phyloP scores from a whole-genome alignment of 148 eudicot genomes.

The Rhododendron vialii region DNA sequence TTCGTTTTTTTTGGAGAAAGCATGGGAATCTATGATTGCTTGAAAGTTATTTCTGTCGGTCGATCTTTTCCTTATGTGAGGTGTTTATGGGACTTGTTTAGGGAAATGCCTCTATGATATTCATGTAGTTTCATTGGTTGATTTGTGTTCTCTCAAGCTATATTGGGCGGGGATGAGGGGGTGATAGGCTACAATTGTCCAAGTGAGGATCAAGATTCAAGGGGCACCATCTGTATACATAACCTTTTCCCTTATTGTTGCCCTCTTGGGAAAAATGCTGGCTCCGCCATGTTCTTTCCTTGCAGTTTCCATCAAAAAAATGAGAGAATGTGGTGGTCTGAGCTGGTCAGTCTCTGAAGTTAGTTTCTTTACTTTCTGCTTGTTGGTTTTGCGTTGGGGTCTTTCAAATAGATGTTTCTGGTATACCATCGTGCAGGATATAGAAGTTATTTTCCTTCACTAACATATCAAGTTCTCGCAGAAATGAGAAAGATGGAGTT shows the following conservation, averaged over 20 bases:
- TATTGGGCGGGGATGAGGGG: background rate
- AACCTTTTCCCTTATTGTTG: background rate
- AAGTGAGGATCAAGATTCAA: background rate
- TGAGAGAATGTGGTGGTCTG: background rate
- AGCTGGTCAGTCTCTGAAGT: background rate
- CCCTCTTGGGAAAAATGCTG: background rate
- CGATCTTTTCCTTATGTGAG: background rate
- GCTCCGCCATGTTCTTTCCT: background rate
- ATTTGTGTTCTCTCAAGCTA: background rate
- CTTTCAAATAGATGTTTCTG: background rate
- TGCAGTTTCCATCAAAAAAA: background rate
- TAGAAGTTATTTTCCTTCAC: background rate
- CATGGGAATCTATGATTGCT: background rate
- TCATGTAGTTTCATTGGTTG: background rate
- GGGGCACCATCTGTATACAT: background rate
- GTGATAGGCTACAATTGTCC: background rate
- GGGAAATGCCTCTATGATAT: background rate
- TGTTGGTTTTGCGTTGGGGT: background rate
- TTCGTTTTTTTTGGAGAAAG: background rate
- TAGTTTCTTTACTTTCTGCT: background rate
- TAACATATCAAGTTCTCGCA: background rate
- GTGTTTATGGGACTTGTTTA: background rate
- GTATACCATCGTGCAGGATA: background rate
- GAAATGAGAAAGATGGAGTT: slow-evolving; percentile 39
- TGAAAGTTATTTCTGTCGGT: background rate